These are phyloP conservation scores for Starmerella apicola DNA, from an alignment of 805 yeast genomes.

Conservation along the genomic window DNA sequence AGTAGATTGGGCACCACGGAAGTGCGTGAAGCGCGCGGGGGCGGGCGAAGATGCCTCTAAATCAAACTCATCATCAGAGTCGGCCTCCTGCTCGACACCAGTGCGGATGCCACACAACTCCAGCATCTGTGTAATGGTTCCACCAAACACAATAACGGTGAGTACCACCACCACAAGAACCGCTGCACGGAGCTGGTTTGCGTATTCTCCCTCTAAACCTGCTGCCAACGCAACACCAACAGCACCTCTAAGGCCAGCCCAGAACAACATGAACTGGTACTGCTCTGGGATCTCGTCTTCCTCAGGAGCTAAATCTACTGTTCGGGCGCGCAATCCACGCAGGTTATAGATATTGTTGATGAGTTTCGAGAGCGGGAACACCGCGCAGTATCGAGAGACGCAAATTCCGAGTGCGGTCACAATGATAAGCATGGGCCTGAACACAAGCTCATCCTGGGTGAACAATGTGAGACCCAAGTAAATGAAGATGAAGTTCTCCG, in stretches of 20 bases:
- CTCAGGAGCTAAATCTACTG: constrained; percentile 22
- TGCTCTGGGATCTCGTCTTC: constrained; percentile 78
- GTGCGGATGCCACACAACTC: constrained; percentile 87
- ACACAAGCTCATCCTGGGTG: constrained; percentile 90
- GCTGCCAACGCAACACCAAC: constrained; percentile 98
- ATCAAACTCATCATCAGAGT: constrained; percentile 90
- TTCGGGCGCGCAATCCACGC: constrained; percentile 28
- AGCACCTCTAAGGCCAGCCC: constrained; percentile 99
- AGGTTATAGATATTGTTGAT: constrained; percentile 68
- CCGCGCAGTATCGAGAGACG: constrained; percentile 93
- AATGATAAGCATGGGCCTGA: constrained; percentile 84
- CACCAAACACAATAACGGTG: constrained; percentile 93
- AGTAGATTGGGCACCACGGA: neutral
- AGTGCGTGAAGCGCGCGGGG: neutral
- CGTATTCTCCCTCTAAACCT: constrained; percentile 91
- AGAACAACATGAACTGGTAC: constrained; percentile 96
- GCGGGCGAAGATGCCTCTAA: constrained; percentile 45
- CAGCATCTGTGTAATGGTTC: constrained; percentile 96
- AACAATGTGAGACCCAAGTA: constrained; percentile 87
- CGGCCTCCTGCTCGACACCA: constrained; percentile 74
- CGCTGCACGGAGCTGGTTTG: constrained; percentile 79
- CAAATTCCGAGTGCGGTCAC: constrained; percentile 84
- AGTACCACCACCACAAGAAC: constrained; percentile 92
- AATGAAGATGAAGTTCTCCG: constrained; percentile 93
- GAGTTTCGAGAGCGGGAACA: constrained; percentile 79